These are phyloP conservation scores for Plasmodium blacklocki DNA, from an alignment of 169 alveolate genomes.

Conservation along the genomic window DNA sequence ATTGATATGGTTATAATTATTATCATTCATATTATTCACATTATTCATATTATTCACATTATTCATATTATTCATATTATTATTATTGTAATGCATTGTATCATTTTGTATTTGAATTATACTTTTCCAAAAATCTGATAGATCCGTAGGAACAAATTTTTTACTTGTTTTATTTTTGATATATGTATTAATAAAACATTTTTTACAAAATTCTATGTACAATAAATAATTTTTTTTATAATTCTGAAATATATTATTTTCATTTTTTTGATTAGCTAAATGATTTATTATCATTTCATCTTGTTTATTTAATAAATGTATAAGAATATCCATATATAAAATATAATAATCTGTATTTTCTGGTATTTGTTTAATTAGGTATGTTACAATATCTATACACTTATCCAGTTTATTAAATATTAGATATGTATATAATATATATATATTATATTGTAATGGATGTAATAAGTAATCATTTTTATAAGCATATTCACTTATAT, in stretches of 20 bases:
- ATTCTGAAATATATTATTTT: constrained; percentile 6
- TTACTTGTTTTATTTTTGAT: neutral
- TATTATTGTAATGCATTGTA: neutral
- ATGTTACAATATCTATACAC: neutral
- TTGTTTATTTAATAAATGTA: constrained; percentile 24
- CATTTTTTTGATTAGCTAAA: too few relatives aligned
- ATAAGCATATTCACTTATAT: constrained; percentile 43
- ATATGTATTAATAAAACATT: constrained; percentile 24
- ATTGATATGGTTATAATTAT: too few relatives aligned
- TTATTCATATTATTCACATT: too few relatives aligned
- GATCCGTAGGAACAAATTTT: constrained; percentile 24
- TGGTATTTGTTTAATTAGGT: constrained; percentile 28
- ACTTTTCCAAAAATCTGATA: constrained; percentile 16
- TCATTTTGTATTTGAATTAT: neutral
- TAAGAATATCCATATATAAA: constrained; percentile 42
- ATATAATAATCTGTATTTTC: constrained; percentile 58
- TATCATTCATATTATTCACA: too few relatives aligned
- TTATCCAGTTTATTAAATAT: constrained; percentile 21
- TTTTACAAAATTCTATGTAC: constrained; percentile 63
- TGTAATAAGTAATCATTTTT: constrained; percentile 32
- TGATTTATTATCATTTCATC: neutral
- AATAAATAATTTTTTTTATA: constrained; percentile 42
- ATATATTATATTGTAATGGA: constrained; percentile 46
- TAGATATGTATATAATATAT: constrained; percentile 29
- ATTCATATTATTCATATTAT: too few relatives aligned